Base-by-base conservation (phyloP, 2,329 filamentous ascomycete genomes). In the Ceratocystis ficicola region DNA sequence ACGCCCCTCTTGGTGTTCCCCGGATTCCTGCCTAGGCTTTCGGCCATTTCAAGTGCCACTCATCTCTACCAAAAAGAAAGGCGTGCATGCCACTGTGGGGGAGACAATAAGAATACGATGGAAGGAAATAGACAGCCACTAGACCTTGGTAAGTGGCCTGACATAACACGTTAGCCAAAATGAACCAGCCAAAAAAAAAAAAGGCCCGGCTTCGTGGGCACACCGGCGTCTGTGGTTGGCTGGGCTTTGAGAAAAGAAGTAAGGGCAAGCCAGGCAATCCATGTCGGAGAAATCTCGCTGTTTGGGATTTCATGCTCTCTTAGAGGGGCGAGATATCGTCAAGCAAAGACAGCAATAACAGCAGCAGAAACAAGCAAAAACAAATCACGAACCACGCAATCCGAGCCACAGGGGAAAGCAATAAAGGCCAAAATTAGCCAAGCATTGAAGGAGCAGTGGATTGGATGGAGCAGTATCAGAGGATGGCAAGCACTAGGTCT, bases 241-340 rank as follows among this genome's bases (percentile, higher is more conserved):
- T 55, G 28, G 8, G 30, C 15, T 30, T 7, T 20, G 36, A 41
- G 36, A 30, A 22, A 61, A 22, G 5, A 30, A 8, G 10, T 15
- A 36, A 10, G 57, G 30, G n/a, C 20, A 59, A 44, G 15, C n/a
- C 60, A 44, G 32, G 22, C 25, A 57, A 60, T 25, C 25, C 44
- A 57, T 30, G 25, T 65, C 63, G 50, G 50, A 28, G 63, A 60
- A 59, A 65, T 65, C 63, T 65, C 46, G 63, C 63, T 59, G 55
- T 65, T 44, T 44, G 30, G 20, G 20, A 17, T 28, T 8, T 50
- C 46, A 50, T n/a, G 46, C 32, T 10, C 32, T 36, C n/a, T n/a
- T 30, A 5, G 32, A 36, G 32, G 32, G 32, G 32, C 32, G 32
- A 36, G 10, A 50, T 8, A 50, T 50, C 25, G 20, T 10, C 55